Evolutionary conservation across 2,329 filamentous ascomycete species (phyloP).

Genomic region (Trichoderma atroviride): DNA sequence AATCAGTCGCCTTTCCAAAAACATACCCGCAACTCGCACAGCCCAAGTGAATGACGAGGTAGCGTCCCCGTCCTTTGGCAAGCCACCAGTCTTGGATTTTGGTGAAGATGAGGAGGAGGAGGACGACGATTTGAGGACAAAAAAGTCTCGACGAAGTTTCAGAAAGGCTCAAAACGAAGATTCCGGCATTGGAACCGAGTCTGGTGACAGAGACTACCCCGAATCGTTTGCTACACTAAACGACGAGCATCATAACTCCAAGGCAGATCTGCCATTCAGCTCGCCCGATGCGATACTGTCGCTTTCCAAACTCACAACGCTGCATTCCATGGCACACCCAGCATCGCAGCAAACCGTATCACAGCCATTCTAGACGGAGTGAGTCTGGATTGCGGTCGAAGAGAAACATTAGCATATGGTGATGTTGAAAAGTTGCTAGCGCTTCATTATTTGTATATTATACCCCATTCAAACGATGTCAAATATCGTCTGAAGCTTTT

Average conservation of each 20-base stretch:
- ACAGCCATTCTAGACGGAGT: constrained; percentile 33
- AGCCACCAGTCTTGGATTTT: constrained; percentile 47
- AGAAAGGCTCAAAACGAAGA: constrained; percentile 36
- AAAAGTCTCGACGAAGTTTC: background rate
- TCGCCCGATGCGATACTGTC: constrained; percentile 66
- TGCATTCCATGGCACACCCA: constrained; percentile 17
- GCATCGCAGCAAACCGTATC: constrained; percentile 31
- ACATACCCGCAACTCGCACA: constrained; percentile 27
- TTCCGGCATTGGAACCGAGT: constrained; percentile 41
- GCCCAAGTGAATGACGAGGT: constrained; percentile 35
- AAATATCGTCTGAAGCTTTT: constrained; percentile 5
- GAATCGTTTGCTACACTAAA: constrained; percentile 57
- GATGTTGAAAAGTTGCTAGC: constrained; percentile 1
- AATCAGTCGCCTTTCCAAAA: constrained; percentile 51
- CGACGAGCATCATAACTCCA: constrained; percentile 45
- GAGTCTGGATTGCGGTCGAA: background rate
- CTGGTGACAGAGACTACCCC: constrained; percentile 48
- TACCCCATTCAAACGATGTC: constrained; percentile 20
- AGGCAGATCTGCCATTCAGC: constrained; percentile 44
- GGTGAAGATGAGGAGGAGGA: constrained; percentile 45
- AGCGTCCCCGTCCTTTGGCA: constrained; percentile 42
- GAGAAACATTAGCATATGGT: constrained; percentile 15
- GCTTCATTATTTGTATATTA: constrained; percentile 24
- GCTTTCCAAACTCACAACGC: constrained; percentile 61
- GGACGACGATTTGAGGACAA: background rate